A percentile compares a stretch with the other conserved stretches of the same genome.
Conservation (phyloP, 257 asterid species). For the Salvia splendens region DNA sequence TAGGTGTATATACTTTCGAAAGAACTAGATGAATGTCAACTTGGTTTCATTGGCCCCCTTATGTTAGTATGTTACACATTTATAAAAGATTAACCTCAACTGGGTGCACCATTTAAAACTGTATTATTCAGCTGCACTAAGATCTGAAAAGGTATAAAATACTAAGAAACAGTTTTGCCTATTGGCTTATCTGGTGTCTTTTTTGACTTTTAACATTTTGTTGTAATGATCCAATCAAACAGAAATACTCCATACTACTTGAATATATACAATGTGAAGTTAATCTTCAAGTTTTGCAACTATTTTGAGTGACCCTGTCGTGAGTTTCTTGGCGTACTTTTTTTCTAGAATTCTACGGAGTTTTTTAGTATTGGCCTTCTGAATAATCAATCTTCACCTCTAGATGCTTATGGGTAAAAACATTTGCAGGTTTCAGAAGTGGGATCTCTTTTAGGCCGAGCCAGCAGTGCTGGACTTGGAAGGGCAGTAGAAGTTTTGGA, state of each 20-base stretch:
- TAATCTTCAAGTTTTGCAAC: neutral
- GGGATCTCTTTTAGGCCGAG: constrained; percentile 50
- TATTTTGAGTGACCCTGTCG: neutral
- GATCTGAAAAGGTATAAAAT: neutral
- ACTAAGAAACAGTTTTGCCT: neutral
- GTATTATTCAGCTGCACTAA: neutral
- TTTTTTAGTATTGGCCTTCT: neutral
- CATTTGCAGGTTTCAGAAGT: constrained; percentile 64
- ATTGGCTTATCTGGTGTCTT: constrained; percentile 6
- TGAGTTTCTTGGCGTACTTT: neutral
- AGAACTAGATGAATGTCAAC: neutral
- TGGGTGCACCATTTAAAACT: neutral
- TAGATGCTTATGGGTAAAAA: constrained; percentile 1
- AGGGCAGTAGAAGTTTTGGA: constrained; percentile 69
- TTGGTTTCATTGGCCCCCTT: neutral
- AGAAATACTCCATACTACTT: neutral
- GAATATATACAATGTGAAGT: neutral
- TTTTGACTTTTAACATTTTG: constrained; percentile 4
- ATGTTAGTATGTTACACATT: neutral
- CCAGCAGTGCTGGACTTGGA: constrained; percentile 61
- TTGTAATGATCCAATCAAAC: neutral
- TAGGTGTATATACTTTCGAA: neutral
- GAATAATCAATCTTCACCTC: neutral
- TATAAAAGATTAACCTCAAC: neutral
- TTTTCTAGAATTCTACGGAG: neutral